These are phyloP conservation scores for Coriolopsis trogii DNA, from an alignment of 1,284 basidiomycete species.

Conservation along the genomic window DNA sequence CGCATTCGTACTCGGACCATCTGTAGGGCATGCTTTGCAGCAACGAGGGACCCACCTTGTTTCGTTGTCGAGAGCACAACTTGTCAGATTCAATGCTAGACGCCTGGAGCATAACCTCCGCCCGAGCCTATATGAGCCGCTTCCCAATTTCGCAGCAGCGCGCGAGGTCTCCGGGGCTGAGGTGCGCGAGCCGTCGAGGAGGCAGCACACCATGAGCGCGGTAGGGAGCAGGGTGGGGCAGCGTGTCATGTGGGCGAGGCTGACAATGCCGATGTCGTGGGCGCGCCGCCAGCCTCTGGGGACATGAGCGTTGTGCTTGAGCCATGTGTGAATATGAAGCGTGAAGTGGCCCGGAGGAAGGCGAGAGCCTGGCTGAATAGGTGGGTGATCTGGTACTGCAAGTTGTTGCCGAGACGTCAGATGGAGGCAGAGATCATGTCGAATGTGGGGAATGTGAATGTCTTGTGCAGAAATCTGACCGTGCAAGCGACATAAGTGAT, in stretches of 20 bases:
- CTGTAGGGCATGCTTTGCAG: no score
- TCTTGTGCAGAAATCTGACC: no score
- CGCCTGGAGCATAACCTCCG: no score
- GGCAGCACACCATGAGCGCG: neutral
- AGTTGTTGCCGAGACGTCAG: conserved; percentile 5
- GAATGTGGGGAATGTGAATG: neutral
- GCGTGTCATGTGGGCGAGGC: conserved; percentile 1
- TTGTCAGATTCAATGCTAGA: no score
- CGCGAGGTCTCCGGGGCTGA: neutral
- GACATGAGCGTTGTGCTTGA: neutral
- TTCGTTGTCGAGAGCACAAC: no score
- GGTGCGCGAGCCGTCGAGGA: neutral
- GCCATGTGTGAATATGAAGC: neutral
- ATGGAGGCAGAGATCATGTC: neutral
- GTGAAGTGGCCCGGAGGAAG: neutral
- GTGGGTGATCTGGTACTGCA: neutral
- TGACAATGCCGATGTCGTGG: conserved; percentile 2
- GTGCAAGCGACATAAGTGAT: no score
- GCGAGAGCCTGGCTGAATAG: neutral
- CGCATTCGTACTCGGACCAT: no score
- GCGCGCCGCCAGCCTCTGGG: neutral
- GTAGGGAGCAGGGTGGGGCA: neutral
- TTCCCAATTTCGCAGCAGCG: neutral
- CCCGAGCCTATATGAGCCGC: no score
- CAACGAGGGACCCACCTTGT: no score